Evolutionary conservation across 2,329 filamentous ascomycete species (phyloP).

Genomic region (Aspergillus novofumigatus): DNA sequence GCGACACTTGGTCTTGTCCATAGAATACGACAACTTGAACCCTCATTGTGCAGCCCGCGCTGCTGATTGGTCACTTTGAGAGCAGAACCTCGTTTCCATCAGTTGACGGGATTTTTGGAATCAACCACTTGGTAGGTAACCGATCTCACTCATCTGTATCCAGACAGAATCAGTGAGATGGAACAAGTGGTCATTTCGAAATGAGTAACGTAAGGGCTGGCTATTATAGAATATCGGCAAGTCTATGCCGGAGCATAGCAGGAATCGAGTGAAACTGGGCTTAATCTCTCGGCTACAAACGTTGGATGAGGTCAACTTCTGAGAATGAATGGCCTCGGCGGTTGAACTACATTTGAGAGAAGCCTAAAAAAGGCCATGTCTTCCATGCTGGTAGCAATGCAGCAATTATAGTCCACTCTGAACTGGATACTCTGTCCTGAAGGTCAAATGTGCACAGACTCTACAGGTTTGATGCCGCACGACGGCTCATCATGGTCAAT

Average conservation of each 20-base stretch:
- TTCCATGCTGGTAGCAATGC: too few species aligned
- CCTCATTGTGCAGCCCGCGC: background rate
- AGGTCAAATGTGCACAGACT: background rate
- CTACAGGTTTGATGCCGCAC: background rate
- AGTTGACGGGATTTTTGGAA: background rate
- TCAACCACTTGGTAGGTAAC: background rate
- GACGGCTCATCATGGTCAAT: background rate
- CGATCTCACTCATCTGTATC: background rate
- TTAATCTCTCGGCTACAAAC: background rate
- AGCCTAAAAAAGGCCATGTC: too few species aligned
- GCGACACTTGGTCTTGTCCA: background rate
- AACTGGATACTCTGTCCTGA: background rate
- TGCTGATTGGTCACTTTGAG: constrained; percentile 35
- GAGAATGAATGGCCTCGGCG: too few species aligned
- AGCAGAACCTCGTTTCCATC: constrained; percentile 15
- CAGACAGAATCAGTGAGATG: background rate
- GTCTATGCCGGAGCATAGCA: background rate
- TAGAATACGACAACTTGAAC: background rate
- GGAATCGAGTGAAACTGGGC: background rate
- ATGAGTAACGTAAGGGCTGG: background rate
- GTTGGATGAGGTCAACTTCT: background rate
- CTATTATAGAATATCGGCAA: background rate
- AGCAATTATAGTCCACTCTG: background rate
- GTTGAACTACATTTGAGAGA: too few species aligned
- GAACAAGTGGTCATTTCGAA: background rate